These are phyloP conservation scores for Halophytophthora batemanensis DNA, from an alignment of 352 stramenopile species.

Conservation along the genomic window DNA sequence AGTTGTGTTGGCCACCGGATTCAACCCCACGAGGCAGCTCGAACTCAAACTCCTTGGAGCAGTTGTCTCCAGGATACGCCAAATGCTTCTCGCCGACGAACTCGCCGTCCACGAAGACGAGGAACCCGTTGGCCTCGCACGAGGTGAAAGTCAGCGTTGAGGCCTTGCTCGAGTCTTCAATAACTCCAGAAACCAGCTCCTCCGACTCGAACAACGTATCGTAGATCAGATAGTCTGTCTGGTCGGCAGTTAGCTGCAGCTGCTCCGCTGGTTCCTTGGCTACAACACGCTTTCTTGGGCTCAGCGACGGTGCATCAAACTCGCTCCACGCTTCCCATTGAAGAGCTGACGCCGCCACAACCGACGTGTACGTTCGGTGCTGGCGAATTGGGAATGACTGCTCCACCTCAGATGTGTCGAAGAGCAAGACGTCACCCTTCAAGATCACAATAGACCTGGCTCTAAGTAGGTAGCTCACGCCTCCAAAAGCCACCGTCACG, in stretches of 20 bases:
- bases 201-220: conserved; percentile 39
- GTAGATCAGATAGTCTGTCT: conserved; percentile 66
- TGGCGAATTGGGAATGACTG: conserved; percentile 40
- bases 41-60: conserved; percentile 41
- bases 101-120: conserved; percentile 46
- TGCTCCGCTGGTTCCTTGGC: conserved; percentile 46
- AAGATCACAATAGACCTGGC: conserved; percentile 50
- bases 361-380: conserved; percentile 37
- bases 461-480: conserved; percentile 32
- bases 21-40: conserved; percentile 33
- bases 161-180: not conserved
- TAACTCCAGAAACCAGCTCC: not conserved
- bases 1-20: conserved; percentile 24
- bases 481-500: conserved; percentile 33
- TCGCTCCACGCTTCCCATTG: conserved; percentile 60
- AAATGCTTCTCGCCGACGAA: conserved; percentile 41
- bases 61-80: conserved; percentile 52
- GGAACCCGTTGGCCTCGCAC: conserved; percentile 53
- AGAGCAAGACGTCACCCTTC: conserved; percentile 35
- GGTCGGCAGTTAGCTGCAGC: conserved; percentile 47
- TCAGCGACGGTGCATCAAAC: conserved; percentile 21
- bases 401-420: conserved; percentile 51
- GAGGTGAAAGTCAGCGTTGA: conserved; percentile 41
- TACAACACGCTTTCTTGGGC: conserved; percentile 33
- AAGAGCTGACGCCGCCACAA: conserved; percentile 29